Evolutionary conservation across 495 filamentous ascomycete genomes (phyloP).

Genomic region (Aspergillus egyptiacus): DNA sequence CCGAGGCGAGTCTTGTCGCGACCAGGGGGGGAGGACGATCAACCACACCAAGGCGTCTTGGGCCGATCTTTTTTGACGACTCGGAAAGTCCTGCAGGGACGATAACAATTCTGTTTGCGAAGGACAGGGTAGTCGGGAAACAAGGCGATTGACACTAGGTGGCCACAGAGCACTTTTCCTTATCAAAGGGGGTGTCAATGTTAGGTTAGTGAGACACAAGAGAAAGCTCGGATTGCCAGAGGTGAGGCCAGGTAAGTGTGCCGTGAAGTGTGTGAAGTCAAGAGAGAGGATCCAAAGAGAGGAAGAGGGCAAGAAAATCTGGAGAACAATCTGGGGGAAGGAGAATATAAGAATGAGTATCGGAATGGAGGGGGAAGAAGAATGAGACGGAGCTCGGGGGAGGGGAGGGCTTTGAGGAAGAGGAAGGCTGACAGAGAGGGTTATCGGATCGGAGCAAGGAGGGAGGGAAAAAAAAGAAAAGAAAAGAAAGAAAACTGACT

Average conservation of each 20-base stretch:
- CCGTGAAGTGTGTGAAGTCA: conserved; percentile 6
- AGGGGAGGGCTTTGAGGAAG: conserved; percentile 38
- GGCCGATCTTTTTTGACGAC: conserved; percentile 11
- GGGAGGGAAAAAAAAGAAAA: conserved; percentile 16
- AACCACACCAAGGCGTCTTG: conserved; percentile 23
- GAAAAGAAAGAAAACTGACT: conserved; percentile 14
- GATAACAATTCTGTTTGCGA: conserved; percentile 6
- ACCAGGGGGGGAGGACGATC: conserved; percentile 28
- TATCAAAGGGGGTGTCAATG: conserved; percentile 12
- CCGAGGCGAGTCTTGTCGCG: conserved; percentile 25
- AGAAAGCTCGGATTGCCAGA: neutral
- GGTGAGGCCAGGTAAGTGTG: neutral
- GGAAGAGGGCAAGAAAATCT: conserved; percentile 19
- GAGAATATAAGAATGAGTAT: conserved; percentile 23
- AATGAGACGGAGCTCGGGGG: conserved; percentile 26
- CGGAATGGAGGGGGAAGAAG: conserved; percentile 40
- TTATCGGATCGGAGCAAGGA: conserved; percentile 30
- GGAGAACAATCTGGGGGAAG: conserved; percentile 28
- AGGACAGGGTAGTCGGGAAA: neutral
- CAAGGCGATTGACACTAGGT: neutral
- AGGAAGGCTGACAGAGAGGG: conserved; percentile 27
- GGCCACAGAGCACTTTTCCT: neutral
- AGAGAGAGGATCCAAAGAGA: conserved; percentile 13
- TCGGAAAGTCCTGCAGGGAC: conserved; percentile 11
- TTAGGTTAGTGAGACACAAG: neutral